Conservation (phyloP, 176 grass and related monocot species). For the Eragrostis curvula region DNA sequence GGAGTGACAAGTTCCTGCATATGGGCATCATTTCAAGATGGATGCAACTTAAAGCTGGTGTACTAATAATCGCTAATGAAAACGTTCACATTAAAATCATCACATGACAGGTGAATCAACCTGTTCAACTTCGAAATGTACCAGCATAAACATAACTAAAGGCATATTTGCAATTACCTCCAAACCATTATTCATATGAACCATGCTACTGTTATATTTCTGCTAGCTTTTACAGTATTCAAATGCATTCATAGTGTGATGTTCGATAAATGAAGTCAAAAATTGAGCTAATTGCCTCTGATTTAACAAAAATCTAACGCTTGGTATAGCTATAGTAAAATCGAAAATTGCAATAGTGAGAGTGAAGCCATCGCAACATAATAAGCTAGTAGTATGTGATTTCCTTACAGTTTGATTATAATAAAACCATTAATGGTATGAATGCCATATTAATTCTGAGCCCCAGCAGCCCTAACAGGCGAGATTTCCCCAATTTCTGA, state of each 20-base stretch:
- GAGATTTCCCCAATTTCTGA: not conserved
- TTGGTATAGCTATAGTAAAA: not conserved
- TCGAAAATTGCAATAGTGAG: not conserved
- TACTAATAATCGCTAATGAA: not conserved
- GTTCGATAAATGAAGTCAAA: not conserved
- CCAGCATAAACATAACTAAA: not conserved
- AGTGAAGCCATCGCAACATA: not conserved
- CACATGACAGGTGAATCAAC: not conserved
- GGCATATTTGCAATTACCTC: too few species aligned
- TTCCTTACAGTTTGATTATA: not conserved
- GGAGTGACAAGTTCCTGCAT: not conserved
- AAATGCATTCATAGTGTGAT: not conserved
- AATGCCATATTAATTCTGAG: not conserved
- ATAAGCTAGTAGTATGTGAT: not conserved
- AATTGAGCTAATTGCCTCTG: not conserved
- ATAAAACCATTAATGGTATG: not conserved
- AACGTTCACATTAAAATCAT: not conserved
- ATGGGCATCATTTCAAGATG: not conserved
- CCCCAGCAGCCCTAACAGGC: not conserved
- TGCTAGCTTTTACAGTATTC: not conserved
- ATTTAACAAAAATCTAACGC: not conserved
- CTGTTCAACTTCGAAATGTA: not conserved
- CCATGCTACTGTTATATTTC: not conserved
- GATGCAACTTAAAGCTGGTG: not conserved
- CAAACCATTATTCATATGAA: not conserved